Evolutionary conservation across 345 rosid species (phyloP), one percentile per base, ranked within the genome.

Genomic region (Carallia brachiata): DNA sequence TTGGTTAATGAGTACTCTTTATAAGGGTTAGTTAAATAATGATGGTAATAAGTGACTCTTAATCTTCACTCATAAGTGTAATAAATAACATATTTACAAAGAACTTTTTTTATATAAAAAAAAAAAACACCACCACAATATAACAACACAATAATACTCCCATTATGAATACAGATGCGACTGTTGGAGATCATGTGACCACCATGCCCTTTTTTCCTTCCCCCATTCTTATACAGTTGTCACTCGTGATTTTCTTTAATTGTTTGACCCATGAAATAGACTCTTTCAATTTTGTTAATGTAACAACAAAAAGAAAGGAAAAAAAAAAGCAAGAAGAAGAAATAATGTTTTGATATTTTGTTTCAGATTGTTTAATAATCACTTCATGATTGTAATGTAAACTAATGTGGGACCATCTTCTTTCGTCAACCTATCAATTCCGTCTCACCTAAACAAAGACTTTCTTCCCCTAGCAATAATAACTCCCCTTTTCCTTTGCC

Each of bases 371-470:
- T 39, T 28, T 7, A 7, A 56, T 16, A 12, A 13, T 32, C 52
- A 65, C 31, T 61, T 55, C 31, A 34, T 44, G 53, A 65, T 47
- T 36, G 65, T 36, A 54, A 61, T n/a, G n/a, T n/a, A n/a, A n/a
- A 17, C 50, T 62, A 57, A 70, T 18, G 71, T 62, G 83, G 80
- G 83, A 62, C 75, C 74, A 59, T 77, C 48, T 62, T 62, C 27
- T 62, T 71, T 58, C 70, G 73, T 82, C 78, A 77, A 74, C 79
- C 73, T 63, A 73, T 81, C 85, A 74, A 74, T 72, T 71, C 76
- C 57, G 73, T 76, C 83, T 65, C 70, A 87, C 87, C 90, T 76
- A 84, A 84, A 79, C 83, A 30, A 75, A 78, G 87, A 84, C 87
- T 87, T 86, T 82, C 67, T 68, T 75, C 78, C 74, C 70, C 48